Evolutionary conservation across 2,329 filamentous ascomycete species (phyloP).

Genomic region (Byssochlamys sp.): DNA sequence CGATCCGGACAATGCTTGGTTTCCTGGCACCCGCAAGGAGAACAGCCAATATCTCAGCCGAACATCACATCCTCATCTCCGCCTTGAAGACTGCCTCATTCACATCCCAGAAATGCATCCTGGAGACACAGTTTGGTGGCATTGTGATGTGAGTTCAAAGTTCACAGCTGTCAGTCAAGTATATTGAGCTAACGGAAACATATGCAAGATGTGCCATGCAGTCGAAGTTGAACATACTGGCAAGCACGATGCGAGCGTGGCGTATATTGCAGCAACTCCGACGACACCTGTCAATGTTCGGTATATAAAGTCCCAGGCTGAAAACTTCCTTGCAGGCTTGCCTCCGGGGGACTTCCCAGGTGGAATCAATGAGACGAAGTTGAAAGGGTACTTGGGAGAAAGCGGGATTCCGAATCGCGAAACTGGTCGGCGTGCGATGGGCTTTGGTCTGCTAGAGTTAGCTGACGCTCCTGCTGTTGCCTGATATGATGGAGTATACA

Average conservation of each 20-base stretch:
- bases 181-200: neutral
- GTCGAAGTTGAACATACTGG: slow-evolving; percentile 33
- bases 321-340: slow-evolving; percentile 42
- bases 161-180: neutral
- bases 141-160: slow-evolving; percentile 24
- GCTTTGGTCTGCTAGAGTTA: neutral
- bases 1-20: slow-evolving; percentile 21
- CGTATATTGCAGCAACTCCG: slow-evolving; percentile 29
- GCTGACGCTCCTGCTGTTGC: neutral
- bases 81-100: slow-evolving; percentile 27
- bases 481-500: neutral
- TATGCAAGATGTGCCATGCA: slow-evolving; percentile 17
- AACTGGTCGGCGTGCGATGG: neutral
- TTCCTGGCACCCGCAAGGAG: slow-evolving; percentile 29
- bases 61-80: slow-evolving; percentile 32
- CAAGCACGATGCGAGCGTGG: slow-evolving; percentile 22
- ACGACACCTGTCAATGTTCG: slow-evolving; percentile 20
- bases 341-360: slow-evolving; percentile 31
- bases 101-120: slow-evolving; percentile 30
- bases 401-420: neutral
- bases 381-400: neutral
- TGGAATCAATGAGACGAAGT: slow-evolving; percentile 3
- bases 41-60: slow-evolving; percentile 28
- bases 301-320: slow-evolving; percentile 40
- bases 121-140: slow-evolving; percentile 37